Evolutionary conservation across 129 eudicot species (phyloP).

Genomic region (Artemisia argyi): DNA sequence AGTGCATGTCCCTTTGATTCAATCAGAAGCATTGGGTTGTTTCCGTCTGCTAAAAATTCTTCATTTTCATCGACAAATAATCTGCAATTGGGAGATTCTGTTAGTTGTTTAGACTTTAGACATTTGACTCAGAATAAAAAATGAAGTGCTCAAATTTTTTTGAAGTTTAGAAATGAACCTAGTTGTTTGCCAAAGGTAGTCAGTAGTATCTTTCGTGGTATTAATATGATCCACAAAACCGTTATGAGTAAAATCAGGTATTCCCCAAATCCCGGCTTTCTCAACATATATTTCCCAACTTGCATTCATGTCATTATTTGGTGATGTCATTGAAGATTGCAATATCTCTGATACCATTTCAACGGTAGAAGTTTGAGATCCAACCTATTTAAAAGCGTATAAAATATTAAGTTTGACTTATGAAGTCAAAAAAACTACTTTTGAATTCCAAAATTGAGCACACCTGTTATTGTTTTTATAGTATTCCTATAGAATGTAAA

Average conservation of each 20-base stretch:
- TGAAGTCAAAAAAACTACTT: conserved; percentile 21
- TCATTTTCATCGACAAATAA: conserved; percentile 54
- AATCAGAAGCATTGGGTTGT: conserved; percentile 53
- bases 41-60: conserved; percentile 46
- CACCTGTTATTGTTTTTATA: background rate
- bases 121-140: background rate
- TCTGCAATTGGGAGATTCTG: conserved; percentile 32
- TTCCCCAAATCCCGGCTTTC: conserved; percentile 76
- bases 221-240: conserved; percentile 96
- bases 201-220: conserved; percentile 90
- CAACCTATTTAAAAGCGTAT: conserved; percentile 48
- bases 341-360: conserved; percentile 75
- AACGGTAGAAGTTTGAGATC: conserved; percentile 63
- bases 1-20: conserved; percentile 94
- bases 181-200: conserved; percentile 95
- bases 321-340: conserved; percentile 50
- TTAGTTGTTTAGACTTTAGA: conserved; percentile 15
- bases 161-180: conserved; percentile 43
- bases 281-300: conserved; percentile 78
- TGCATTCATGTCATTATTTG: conserved; percentile 47
- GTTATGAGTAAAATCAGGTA: conserved; percentile 58
- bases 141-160: background rate
- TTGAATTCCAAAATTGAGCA: conserved; percentile 1
- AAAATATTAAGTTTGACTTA: background rate
- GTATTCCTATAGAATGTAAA: background rate